Conservation (phyloP, 176 grass and related monocot species). For the Triticum timopheevii region DNA sequence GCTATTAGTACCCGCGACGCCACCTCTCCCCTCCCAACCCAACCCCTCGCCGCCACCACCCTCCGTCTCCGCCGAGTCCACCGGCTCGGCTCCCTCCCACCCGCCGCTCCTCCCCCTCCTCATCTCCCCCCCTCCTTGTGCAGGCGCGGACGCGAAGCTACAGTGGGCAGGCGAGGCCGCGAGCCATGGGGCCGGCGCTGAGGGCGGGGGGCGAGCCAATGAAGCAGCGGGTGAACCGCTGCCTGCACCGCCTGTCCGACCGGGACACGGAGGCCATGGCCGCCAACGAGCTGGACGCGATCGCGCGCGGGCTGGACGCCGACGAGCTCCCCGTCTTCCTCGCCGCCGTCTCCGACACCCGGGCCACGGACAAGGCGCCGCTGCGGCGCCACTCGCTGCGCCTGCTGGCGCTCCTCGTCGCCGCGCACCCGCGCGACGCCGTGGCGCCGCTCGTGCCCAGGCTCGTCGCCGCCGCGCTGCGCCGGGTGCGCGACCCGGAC, state of each 20-base stretch:
- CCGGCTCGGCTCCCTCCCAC: not conserved
- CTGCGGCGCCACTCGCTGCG: conserved; percentile 90
- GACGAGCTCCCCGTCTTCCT: conserved; percentile 63
- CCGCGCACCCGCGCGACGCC: conserved; percentile 47
- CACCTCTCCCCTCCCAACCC: not conserved
- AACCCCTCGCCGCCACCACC: not conserved
- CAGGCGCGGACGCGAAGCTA: not conserved
- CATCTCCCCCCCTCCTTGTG: not conserved
- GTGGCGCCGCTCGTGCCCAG: conserved; percentile 72
- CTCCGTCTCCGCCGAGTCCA: not conserved
- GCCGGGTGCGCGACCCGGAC: conserved; percentile 81
- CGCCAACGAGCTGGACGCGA: conserved; percentile 73
- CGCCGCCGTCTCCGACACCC: conserved; percentile 78
- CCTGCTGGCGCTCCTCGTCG: conserved; percentile 61
- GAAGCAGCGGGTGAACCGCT: conserved; percentile 91
- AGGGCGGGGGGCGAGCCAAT: conserved; percentile 42
- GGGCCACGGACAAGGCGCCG: conserved; percentile 69
- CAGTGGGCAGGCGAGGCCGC: not conserved
- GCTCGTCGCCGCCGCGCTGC: conserved; percentile 69
- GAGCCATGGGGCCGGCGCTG: conserved; percentile 32
- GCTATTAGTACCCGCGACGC: conserved; percentile 42
- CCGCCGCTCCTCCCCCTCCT: not conserved
- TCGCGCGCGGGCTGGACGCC: conserved; percentile 58
- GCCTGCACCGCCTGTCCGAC: conserved; percentile 74
- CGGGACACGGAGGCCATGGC: conserved; percentile 98